Base-by-base conservation (phyloP, 352 stramenopile genomes). In the Peronospora destructor region DNA sequence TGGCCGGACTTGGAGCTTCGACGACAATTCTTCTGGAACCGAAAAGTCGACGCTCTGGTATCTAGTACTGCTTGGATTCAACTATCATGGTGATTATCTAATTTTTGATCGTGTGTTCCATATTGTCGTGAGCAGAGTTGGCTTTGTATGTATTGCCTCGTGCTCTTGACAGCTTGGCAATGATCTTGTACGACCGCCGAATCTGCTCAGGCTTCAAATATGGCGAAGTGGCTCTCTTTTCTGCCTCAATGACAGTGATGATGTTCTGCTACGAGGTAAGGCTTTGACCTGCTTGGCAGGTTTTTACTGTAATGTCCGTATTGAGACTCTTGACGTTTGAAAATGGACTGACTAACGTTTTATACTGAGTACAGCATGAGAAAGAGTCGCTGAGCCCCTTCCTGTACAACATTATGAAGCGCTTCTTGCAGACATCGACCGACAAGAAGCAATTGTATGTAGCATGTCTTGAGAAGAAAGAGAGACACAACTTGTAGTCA, bases 181-280 rank as follows among this genome's bases (percentile, higher is more conserved):
- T 87, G 52, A 90, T 87, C 43, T 64, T 92, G 17, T 66, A 73
- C 35, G 79, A 90, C 53, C 77, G 72, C 36, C 65, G 71, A 26
- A 76, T 89, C 54, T 72, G 84, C 32, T 64, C 67, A n/a, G 76
- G 79, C 46, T 66, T 91, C 36, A 66, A 59, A 14, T 64, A 87
- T 43, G 82, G 79, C 17, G 82, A 92, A 48, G 67, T 89, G 26
- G 62, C 76, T 38, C 66, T 92, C 33, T 92, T 91, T 45, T 77
- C 78, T 19, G 62, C 63, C 10, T 92, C 79, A 7, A 92, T 91
- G 79, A 66, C 73, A 7, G 62, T 81, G 37, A 83, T 92, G 60
- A 91, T 91, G 82, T 85, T 84, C 59, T 87, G 66, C 49, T 92
- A 89, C 46, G 79, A 92, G 78, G 76, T 85, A 62, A 49, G 56